Evolutionary conservation across 441 rosid genomes (phyloP).

Genomic region (Metrosideros polymorpha): DNA sequence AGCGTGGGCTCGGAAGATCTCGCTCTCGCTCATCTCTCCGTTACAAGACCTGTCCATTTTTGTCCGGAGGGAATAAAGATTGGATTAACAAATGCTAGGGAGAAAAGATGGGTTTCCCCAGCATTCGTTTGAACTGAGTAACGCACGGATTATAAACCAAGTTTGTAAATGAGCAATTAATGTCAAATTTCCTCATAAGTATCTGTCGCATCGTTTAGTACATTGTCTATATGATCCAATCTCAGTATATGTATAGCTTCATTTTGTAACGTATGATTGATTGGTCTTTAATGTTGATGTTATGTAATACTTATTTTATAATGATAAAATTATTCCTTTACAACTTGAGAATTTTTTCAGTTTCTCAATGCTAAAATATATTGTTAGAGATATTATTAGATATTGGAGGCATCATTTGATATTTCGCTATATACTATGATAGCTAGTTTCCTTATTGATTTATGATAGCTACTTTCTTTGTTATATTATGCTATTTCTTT

Average conservation of each 20-base stretch:
- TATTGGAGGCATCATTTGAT: no score
- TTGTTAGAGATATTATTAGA: no score
- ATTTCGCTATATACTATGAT: no score
- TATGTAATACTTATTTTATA: neutral
- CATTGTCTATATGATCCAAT: neutral
- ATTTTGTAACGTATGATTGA: neutral
- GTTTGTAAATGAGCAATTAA: neutral
- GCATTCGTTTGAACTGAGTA: neutral
- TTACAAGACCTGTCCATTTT: neutral
- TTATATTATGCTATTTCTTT: no score
- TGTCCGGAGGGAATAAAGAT: slow-evolving; percentile 6
- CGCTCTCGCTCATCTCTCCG: neutral
- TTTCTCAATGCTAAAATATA: no score
- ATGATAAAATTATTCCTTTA: no score
- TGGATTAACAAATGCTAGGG: neutral
- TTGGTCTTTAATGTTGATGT: neutral
- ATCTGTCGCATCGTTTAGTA: neutral
- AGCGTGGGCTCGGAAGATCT: slow-evolving; percentile 14
- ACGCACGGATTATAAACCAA: neutral
- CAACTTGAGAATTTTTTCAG: no score
- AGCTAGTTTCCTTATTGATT: no score
- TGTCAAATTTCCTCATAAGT: neutral
- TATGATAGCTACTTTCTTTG: no score
- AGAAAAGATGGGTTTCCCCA: neutral
- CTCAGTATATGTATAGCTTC: neutral